Conservation (phyloP, 1,284 basidiomycete genomes). For the Malassezia furfur region DNA sequence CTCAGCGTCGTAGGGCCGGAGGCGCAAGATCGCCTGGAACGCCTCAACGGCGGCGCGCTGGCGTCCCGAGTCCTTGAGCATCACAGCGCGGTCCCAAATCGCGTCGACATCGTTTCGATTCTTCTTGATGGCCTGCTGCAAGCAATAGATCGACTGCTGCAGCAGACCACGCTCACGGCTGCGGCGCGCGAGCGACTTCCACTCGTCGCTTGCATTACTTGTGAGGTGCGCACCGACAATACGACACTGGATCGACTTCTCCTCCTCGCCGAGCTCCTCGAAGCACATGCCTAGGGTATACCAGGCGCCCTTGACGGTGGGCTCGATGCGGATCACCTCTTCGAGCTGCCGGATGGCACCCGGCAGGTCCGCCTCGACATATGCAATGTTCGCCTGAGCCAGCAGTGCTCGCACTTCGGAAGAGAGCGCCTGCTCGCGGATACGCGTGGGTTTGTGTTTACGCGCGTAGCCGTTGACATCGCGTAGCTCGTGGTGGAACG, state of each 20-base stretch:
- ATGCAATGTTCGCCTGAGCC: conserved; percentile 77
- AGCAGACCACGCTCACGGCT: conserved; percentile 60
- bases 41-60: conserved; percentile 68
- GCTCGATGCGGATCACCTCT: conserved; percentile 87
- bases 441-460: conserved; percentile 20
- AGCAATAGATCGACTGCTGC: conserved; percentile 85
- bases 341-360: conserved; percentile 71
- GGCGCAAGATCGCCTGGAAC: conserved; percentile 65
- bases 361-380: conserved; percentile 61
- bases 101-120: conserved; percentile 73
- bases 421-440: conserved; percentile 53
- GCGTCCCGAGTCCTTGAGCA: conserved; percentile 67
- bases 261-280: conserved; percentile 26
- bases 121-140: conserved; percentile 68
- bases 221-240: conserved; percentile 83
- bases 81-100: conserved; percentile 77
- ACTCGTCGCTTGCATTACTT: conserved; percentile 67
- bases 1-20: conserved; percentile 68
- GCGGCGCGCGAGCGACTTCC: conserved; percentile 61
- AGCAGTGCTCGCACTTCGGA: conserved; percentile 71
- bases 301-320: conserved; percentile 74
- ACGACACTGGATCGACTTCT: conserved; percentile 67
- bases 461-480: conserved; percentile 28
- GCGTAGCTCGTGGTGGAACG: conserved; percentile 38
- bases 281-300: conserved; percentile 62